A percentile compares a stretch with the other conserved stretches of the same genome.
Evolutionary conservation across 257 asterid species (phyloP).

Genomic region (Primulina huaijiensis): DNA sequence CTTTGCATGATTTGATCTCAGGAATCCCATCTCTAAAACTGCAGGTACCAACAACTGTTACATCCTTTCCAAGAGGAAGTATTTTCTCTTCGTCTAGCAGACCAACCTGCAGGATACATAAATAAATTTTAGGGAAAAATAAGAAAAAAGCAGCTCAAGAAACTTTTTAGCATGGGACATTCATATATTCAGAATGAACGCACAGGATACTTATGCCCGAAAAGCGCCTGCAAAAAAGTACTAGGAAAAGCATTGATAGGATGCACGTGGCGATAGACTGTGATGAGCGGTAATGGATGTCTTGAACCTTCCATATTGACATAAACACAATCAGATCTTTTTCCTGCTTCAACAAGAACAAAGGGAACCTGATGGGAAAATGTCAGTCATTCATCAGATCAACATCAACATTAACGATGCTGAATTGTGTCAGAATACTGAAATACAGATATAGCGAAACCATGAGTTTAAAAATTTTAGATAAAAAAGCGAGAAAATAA

Average conservation of each 20-base stretch:
- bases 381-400: constrained; percentile 13
- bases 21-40: constrained; percentile 53
- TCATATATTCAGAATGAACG: constrained; percentile 38
- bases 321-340: constrained; percentile 51
- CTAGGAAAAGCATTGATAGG: constrained; percentile 64
- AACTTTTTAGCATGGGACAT: constrained; percentile 14
- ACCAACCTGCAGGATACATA: constrained; percentile 57
- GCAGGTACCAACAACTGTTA: constrained; percentile 81
- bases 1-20: constrained; percentile 70
- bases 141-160: constrained; percentile 20
- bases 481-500: background rate
- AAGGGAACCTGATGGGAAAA: constrained; percentile 71
- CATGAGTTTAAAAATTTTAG: background rate
- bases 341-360: constrained; percentile 62
- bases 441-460: background rate
- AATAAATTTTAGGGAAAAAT: background rate
- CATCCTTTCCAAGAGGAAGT: constrained; percentile 74
- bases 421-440: background rate
- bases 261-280: constrained; percentile 68
- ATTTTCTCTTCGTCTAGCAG: constrained; percentile 83
- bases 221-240: constrained; percentile 80
- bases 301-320: constrained; percentile 87
- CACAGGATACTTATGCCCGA: constrained; percentile 83
- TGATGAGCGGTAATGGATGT: constrained; percentile 76
- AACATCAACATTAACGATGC: constrained; percentile 19